A percentile compares a stretch with the other conserved stretches of the same genome.
Evolutionary conservation across 2,329 filamentous ascomycete species (phyloP).

Genomic region (Pseudogymnoascus destructans): DNA sequence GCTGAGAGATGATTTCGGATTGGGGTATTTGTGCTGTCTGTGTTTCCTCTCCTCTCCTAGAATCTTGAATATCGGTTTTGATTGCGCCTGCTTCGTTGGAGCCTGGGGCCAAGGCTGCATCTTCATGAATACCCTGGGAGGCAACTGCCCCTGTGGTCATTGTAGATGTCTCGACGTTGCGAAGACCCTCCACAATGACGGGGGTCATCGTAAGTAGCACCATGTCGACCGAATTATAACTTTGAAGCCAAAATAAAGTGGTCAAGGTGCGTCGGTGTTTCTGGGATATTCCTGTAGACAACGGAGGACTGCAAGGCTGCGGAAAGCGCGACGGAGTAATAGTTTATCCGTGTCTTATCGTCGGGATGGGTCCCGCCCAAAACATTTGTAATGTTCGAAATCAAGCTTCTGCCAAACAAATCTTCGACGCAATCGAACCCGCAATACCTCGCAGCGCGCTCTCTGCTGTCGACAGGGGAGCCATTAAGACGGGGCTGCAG

Average conservation of each 20-base stretch:
- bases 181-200: slow-evolving; percentile 50
- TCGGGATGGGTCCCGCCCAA: slow-evolving; percentile 8
- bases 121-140: slow-evolving; percentile 11
- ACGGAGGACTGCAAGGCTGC: slow-evolving; percentile 2
- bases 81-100: slow-evolving; percentile 8
- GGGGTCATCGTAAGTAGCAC: slow-evolving; percentile 66
- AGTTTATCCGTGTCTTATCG: slow-evolving; percentile 6
- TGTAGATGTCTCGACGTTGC: slow-evolving; percentile 24
- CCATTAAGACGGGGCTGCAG: slow-evolving; percentile 7
- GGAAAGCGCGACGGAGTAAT: slow-evolving; percentile 4
- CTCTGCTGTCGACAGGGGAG: not conserved
- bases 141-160: not conserved
- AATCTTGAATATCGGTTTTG: not conserved
- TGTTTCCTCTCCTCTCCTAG: not conserved
- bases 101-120: not conserved
- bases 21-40: not conserved
- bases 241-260: not conserved
- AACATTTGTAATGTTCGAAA: slow-evolving; percentile 9
- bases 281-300: not conserved
- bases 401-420: slow-evolving; percentile 3
- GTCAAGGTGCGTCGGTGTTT: not conserved
- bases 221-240: slow-evolving; percentile 35
- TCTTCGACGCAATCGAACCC: not conserved
- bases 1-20: not conserved
- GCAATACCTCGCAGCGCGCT: slow-evolving; percentile 1